Evolutionary conservation across 2,329 filamentous ascomycete species (phyloP).

Genomic region (Helotiales sp.): DNA sequence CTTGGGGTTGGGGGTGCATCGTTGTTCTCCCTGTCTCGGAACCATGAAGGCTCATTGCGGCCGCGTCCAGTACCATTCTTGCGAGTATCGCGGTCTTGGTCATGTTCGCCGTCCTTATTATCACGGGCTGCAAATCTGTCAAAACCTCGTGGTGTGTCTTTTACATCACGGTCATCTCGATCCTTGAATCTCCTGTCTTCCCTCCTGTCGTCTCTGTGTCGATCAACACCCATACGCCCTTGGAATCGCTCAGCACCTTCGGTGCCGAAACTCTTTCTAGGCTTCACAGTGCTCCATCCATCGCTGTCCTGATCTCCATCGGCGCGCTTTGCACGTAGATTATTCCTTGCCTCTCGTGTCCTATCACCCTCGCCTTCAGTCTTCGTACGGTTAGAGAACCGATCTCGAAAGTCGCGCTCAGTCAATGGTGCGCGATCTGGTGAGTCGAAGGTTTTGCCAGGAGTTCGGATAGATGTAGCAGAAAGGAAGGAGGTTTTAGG

Average conservation of each 20-base stretch:
- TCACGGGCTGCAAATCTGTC: constrained; percentile 52
- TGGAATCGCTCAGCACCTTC: constrained; percentile 72
- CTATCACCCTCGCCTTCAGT: constrained; percentile 53
- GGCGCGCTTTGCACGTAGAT: constrained; percentile 50
- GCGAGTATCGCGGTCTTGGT: constrained; percentile 53
- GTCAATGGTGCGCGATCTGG: constrained; percentile 46
- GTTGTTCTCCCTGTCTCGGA: constrained; percentile 52
- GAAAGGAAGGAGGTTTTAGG: constrained; percentile 83
- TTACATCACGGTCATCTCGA: constrained; percentile 55
- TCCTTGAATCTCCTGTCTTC: constrained; percentile 46
- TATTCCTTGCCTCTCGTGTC: constrained; percentile 47
- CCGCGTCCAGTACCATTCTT: constrained; percentile 66
- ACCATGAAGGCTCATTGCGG: constrained; percentile 74
- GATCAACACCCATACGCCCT: constrained; percentile 59
- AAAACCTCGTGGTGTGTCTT: constrained; percentile 49
- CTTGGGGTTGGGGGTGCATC: constrained; percentile 30
- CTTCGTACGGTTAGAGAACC: constrained; percentile 59
- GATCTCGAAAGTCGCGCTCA: constrained; percentile 55
- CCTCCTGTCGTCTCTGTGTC: constrained; percentile 24
- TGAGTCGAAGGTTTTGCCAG: constrained; percentile 40
- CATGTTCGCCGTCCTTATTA: constrained; percentile 48
- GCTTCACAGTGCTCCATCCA: constrained; percentile 73
- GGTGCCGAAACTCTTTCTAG: constrained; percentile 71
- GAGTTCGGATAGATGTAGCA: constrained; percentile 56
- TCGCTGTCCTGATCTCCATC: constrained; percentile 63